phyloP scores from a whole-genome alignment of 2,329 filamentous ascomycete genomes.

The Xylaria polymorpha region DNA sequence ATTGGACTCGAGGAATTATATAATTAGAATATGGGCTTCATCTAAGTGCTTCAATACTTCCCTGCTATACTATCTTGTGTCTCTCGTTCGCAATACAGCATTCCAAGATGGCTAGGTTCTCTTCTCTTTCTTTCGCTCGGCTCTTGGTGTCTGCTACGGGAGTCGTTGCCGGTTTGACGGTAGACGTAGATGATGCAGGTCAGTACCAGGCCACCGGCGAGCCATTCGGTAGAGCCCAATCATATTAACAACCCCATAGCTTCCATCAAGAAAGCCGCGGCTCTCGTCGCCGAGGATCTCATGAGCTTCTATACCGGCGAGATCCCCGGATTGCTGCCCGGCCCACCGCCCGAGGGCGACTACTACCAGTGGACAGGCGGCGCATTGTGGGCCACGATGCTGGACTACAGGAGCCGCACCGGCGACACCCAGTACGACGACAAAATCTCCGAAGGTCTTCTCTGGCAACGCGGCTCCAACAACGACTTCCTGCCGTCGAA shows the following conservation, averaged over 20 bases:
- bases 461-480: conserved; percentile 57
- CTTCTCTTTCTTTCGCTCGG: conserved; percentile 33
- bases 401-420: conserved; percentile 65
- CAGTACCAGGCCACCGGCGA: conserved; percentile 10
- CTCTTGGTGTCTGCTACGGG: conserved; percentile 41
- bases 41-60: not conserved
- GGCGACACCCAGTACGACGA: conserved; percentile 62
- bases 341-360: conserved; percentile 36
- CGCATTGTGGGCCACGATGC: conserved; percentile 61
- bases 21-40: not conserved
- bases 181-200: conserved; percentile 45
- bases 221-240: not conserved
- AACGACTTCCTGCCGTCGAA: conserved; percentile 58
- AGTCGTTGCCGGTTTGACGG: conserved; percentile 41
- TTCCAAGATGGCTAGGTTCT: conserved; percentile 40
- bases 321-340: conserved; percentile 43
- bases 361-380: conserved; percentile 67
- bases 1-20: not conserved
- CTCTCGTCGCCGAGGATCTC: conserved; percentile 47
- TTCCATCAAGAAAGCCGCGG: conserved; percentile 47
- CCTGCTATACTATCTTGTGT: conserved; percentile 23
- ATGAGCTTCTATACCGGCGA: conserved; percentile 47
- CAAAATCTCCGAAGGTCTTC: conserved; percentile 56
- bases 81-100: conserved; percentile 26
- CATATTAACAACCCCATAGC: conserved; percentile 37